A percentile compares a stretch with the other conserved stretches of the same genome.
phyloP scores from a whole-genome alignment of 371 early-diverging fungal species.

The Mortierella sp. region DNA sequence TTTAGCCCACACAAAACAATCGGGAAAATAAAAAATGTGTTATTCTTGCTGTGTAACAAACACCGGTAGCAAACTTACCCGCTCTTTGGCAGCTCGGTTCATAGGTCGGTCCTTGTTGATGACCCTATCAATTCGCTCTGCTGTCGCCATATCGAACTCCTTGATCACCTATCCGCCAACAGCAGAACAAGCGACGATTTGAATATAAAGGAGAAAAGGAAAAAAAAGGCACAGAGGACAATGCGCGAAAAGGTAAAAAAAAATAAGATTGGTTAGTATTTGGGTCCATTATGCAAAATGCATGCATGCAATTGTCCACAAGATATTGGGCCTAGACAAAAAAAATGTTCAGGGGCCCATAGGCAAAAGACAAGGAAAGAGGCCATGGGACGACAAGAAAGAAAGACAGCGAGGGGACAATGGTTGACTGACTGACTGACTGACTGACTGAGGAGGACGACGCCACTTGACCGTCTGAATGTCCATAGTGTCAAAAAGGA shows the following conservation, averaged over 20 bases:
- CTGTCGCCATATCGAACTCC: conserved; percentile 44
- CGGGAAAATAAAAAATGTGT: background rate
- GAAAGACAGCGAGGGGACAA: background rate
- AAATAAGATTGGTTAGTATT: conserved; percentile 5
- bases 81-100: conserved; percentile 45
- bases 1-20: background rate
- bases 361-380: background rate
- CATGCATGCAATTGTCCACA: background rate
- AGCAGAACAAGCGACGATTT: no score
- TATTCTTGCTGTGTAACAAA: no score
- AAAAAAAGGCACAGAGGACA: background rate
- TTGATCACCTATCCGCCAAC: conserved; percentile 25
- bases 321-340: background rate
- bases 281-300: conserved; percentile 6
- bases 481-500: background rate
- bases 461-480: conserved; percentile 1
- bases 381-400: background rate
- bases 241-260: background rate
- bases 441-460: no score
- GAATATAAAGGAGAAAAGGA: background rate
- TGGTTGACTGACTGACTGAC: no score
- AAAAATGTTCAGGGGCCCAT: background rate
- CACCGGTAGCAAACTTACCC: conserved; percentile 13
- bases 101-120: conserved; percentile 48
- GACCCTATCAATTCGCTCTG: conserved; percentile 50